Conservation (phyloP, 2,329 filamentous ascomycete species). For the Knufia petricola region DNA sequence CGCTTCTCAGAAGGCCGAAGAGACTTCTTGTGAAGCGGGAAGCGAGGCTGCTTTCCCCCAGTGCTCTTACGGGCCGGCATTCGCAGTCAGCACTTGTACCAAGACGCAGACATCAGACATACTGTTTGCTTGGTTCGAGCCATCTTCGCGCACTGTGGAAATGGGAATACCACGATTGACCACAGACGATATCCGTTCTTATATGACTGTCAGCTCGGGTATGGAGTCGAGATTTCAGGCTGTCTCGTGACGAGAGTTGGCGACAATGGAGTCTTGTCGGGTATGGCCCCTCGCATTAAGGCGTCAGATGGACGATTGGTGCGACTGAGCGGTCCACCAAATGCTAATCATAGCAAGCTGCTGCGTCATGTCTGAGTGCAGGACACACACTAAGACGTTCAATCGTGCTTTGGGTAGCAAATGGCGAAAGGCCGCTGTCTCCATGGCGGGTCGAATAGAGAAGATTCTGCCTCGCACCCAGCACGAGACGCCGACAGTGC, state of each 20-base stretch:
- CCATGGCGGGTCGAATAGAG: not conserved
- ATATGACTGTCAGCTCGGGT: conserved; percentile 1
- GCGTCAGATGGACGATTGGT: conserved; percentile 1
- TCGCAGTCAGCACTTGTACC: not conserved
- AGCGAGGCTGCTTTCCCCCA: not conserved
- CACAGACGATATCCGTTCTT: conserved; percentile 2
- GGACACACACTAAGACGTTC: not conserved
- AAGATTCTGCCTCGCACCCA: conserved; percentile 1
- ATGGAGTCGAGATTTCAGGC: conserved; percentile 1
- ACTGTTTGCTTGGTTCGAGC: too few species aligned
- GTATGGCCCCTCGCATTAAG: conserved; percentile 2
- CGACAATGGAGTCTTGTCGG: conserved; percentile 2
- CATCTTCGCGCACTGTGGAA: conserved; percentile 1
- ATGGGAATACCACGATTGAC: conserved; percentile 1
- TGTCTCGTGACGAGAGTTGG: conserved; percentile 2
- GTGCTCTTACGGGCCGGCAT: not conserved
- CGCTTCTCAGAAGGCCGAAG: not conserved
- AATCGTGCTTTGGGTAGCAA: not conserved
- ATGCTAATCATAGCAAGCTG: conserved; percentile 1
- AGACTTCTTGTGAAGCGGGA: not conserved
- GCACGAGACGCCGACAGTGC: not conserved
- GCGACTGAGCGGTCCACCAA: conserved; percentile 1
- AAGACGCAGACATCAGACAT: too few species aligned
- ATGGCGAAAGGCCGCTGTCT: not conserved
- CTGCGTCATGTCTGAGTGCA: not conserved